Base-by-base conservation (phyloP, 495 filamentous ascomycete genomes). In the Choiromyces venosus region DNA sequence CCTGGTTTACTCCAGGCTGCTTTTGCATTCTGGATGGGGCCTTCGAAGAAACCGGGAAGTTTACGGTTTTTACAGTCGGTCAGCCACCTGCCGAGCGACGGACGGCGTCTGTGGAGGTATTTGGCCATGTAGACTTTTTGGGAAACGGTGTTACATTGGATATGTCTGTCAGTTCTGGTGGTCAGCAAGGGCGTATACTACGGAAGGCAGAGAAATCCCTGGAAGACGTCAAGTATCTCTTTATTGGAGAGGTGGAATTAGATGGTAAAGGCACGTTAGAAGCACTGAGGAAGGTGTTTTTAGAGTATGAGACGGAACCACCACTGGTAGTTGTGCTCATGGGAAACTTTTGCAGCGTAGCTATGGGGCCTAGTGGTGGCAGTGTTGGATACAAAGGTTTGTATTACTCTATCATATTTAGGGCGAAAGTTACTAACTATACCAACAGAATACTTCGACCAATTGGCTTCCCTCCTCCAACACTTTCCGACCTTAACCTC, bases 41-140 rank as follows among this genome's bases (percentile, higher is more conserved):
- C 33, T 99, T 98, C 80, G 93, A 97, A 82, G 95, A 97, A 82
- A 93, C 96, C 21, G 93, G 94, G 2, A 90, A 88, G 64, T 97
- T 99, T 79, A 88, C 97, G 68, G 94, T 90, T 0, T 92, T 94
- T 79, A 93, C 92, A 46, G 89, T 97, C 61, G 93, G 92, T 10
- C 92, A 93, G 12, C 95, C 95, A 25, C 93, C 94, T 0, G 93
- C 91, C 74, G 95, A 99, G 83, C 89, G 91, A 74, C 88, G 95
- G 44, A 87, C 90, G 46, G 87, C 87, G 35, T 93, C 91, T 4
- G 85, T 97, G 21, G 94, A 95, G 37, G 87, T 92, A 39, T 96
- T 97, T 80, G 96, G 95, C 16, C 98, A 96, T 92, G 91, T 97
- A 12, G 96, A 99, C 80, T 98, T 98, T 81, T 83, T 97, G 0